phyloP scores from a whole-genome alignment of 1,284 basidiomycete genomes.

The Rhodotorula glutinis region DNA sequence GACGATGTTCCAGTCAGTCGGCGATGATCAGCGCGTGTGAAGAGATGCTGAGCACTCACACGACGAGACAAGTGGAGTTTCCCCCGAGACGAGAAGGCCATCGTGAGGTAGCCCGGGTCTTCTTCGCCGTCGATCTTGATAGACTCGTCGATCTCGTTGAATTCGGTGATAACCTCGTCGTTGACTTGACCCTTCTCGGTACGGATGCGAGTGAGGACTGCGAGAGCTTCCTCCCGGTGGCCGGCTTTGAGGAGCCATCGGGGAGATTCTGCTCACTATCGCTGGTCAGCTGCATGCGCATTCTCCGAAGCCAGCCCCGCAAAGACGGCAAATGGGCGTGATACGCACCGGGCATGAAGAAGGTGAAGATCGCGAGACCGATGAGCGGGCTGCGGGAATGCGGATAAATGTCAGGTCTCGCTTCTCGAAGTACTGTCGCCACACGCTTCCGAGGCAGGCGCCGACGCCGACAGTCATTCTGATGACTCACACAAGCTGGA shows the following conservation, averaged over 20 bases:
- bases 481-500: background rate
- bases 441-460: too few relatives aligned
- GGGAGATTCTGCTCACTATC: background rate
- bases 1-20: background rate
- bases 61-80: conserved; percentile 7
- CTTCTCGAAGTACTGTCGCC: too few relatives aligned
- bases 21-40: too few relatives aligned
- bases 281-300: background rate
- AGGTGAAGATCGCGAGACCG: background rate
- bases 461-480: background rate
- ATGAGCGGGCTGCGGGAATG: background rate
- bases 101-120: conserved; percentile 8
- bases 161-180: conserved; percentile 1
- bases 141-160: conserved; percentile 6
- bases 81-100: background rate
- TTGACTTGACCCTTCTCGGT: conserved; percentile 3
- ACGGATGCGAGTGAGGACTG: conserved; percentile 3
- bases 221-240: background rate
- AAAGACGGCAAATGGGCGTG: too few relatives aligned
- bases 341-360: conserved; percentile 7
- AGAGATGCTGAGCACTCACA: background rate
- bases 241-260: conserved; percentile 14
- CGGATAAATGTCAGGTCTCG: too few relatives aligned
- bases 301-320: too few relatives aligned
- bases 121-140: conserved; percentile 2